Conservation (phyloP, 2,329 filamentous ascomycete genomes). For the Colletotrichum sp. region DNA sequence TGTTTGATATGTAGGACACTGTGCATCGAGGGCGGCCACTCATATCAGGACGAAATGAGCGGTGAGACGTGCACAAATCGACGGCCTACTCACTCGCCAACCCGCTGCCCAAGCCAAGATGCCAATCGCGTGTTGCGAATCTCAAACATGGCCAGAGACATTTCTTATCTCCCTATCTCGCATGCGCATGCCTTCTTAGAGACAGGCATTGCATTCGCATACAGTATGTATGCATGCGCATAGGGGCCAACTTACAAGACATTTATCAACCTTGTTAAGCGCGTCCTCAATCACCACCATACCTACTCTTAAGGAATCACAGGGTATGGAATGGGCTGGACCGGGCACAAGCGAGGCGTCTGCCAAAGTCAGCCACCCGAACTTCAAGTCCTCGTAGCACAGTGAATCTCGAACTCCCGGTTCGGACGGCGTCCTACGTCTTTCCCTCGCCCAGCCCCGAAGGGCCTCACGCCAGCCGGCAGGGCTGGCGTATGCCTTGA, state of each 20-base stretch:
- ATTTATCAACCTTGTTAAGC: background rate
- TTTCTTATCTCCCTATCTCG: conserved; percentile 1
- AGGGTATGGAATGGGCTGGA: background rate
- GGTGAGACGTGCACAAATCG: conserved; percentile 1
- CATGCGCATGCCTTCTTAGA: conserved; percentile 11
- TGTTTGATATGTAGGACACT: background rate
- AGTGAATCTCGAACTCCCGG: background rate
- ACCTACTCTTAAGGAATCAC: background rate
- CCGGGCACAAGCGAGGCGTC: background rate
- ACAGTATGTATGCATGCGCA: background rate
- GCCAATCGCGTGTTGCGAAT: conserved; percentile 5
- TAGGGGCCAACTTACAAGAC: background rate
- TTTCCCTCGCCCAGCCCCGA: background rate
- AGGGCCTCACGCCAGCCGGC: background rate
- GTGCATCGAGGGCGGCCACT: background rate
- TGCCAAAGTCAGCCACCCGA: conserved; percentile 3
- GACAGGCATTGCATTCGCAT: conserved; percentile 3
- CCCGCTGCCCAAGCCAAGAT: background rate
- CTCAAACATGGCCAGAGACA: background rate
- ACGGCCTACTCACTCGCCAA: background rate
- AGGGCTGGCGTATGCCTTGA: background rate
- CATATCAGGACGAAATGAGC: conserved; percentile 1
- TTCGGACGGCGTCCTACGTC: background rate
- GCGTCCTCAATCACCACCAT: background rate
- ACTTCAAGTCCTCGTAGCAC: background rate